A percentile compares a stretch with the other conserved stretches of the same genome.
Evolutionary conservation across 352 stramenopile species (phyloP).

Genomic region (Globisporangium okanoganense): DNA sequence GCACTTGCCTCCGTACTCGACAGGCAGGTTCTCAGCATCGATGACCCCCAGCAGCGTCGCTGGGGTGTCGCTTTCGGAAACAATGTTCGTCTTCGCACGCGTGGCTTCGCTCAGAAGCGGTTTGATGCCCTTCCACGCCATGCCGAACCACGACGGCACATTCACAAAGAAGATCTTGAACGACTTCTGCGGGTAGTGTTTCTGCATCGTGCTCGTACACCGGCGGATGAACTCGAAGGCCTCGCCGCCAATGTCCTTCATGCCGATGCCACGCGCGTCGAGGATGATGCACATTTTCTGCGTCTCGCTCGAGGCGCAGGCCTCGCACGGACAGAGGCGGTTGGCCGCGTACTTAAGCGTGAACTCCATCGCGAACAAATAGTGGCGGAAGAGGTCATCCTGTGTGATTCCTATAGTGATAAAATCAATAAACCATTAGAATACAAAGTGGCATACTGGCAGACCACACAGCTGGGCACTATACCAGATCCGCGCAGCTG

Average conservation of each 20-base stretch:
- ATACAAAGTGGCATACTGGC: no score
- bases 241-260: constrained; percentile 72
- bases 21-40: constrained; percentile 57
- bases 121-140: constrained; percentile 90
- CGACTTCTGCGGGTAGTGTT: constrained; percentile 85
- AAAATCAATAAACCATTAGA: background rate
- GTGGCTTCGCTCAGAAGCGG: constrained; percentile 86
- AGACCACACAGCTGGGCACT: background rate
- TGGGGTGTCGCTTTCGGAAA: constrained; percentile 61
- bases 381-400: constrained; percentile 79
- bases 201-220: constrained; percentile 83
- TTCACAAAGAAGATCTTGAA: constrained; percentile 93
- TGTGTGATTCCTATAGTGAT: constrained; percentile 31
- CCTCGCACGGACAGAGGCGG: constrained; percentile 45
- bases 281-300: constrained; percentile 75
- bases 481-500: constrained; percentile 59
- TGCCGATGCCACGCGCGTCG: constrained; percentile 70
- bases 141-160: constrained; percentile 88
- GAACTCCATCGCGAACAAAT: constrained; percentile 85
- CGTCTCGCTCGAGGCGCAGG: constrained; percentile 56
- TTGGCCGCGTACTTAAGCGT: constrained; percentile 71
- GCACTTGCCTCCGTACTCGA: constrained; percentile 70
- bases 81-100: constrained; percentile 84
- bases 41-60: constrained; percentile 52
- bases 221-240: constrained; percentile 78